Evolutionary conservation across 2,329 filamentous ascomycete species (phyloP), one percentile per base, ranked within the genome.

Genomic region (Onygenales sp.): DNA sequence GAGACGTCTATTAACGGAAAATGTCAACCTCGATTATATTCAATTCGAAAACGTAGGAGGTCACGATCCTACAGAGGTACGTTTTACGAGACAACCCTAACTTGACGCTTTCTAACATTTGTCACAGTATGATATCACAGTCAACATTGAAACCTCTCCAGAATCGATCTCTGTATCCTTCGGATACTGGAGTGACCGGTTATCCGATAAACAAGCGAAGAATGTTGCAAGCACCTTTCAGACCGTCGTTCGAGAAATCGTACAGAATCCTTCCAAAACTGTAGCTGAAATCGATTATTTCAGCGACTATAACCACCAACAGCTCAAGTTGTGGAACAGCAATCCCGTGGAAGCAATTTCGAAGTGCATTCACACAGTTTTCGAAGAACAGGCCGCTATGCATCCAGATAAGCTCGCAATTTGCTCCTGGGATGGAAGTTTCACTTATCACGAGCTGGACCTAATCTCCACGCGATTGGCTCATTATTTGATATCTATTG

Each of bases 151-250:
- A n/a, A 58, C 64, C 6, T 63, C 61, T 13, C 54, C 58, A 8
- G 52, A 58, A 7, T 57, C 58, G 5, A 77, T 78, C 2, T 68
- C 84, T 21, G 63, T 70, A 2, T 21, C 71, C 86, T 27, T 76
- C 77, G 46, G 53, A 58, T 3, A 56, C 54, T 27, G 69, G 69
- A 63, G 63, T 43, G 61, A 72, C 55, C 54, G 62, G 55, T 54
- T 72, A 54, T 69, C 69, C 54, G 63, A 70, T 55, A 50, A 59
- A 1, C 62, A 69, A 31, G 61, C 64, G 3, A 59, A 60, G 7
- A 63, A 66, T 55, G 56, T 71, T 14, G 61, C 67, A 43, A 62
- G 65, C 44, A 62, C 64, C 10, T 72, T 70, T 21, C 60, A 65
- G 21, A 63, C 67, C 27, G 60, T 69, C 6, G 33, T 72, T 17